Evolutionary conservation across 768 basidiomycete species (phyloP), one percentile per base, ranked within the genome.

Genomic region (Mycena amicta): DNA sequence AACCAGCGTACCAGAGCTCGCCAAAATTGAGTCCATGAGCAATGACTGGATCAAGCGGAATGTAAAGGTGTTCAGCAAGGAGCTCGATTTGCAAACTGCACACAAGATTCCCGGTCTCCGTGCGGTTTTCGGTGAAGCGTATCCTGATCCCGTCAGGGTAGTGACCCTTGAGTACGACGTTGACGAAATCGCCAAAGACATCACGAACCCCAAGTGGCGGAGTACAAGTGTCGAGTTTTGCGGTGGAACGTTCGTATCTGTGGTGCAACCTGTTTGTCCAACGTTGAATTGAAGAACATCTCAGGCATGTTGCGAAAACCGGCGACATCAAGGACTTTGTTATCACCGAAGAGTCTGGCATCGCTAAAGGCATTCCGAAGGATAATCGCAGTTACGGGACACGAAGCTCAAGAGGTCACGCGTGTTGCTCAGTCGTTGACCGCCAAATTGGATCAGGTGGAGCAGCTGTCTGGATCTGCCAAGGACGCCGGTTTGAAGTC

Each of bases 361-460:
- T 98, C 66, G 97, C 97, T 5, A 98, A 98, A 77, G 97, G 97
- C 39, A 96, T 98, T 62, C n/a, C 89, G 97, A 50, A 86, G 97
- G 33, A 88, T 99, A 57, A 88, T 91, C 50, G 97, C 94, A 33
- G 88, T 99, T 51, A 98, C 97, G 0, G 96, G 96, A 18, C 85
- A 93, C 62, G 95, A 98, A 71, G 97, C 97, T 0, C 83, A 89
- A 30, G 89, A 90, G 26, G 93, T 89, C 11, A 86, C 83, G 1
- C 85, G 89, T 18, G 69, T 80, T 50, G 93, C 91, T 4, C 78
- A 83, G 52, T 77, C 78, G 18, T 80, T 95, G 22, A 80, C 83
- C 58, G 75, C 80, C 3, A 81, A 82, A 59, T 81, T 98, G 40
- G 83, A 85, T 53, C 77, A 74, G 45, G 79, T 91, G 33, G 86